Evolutionary conservation across 768 basidiomycete species (phyloP).

Genomic region (Tulasnella sp.): DNA sequence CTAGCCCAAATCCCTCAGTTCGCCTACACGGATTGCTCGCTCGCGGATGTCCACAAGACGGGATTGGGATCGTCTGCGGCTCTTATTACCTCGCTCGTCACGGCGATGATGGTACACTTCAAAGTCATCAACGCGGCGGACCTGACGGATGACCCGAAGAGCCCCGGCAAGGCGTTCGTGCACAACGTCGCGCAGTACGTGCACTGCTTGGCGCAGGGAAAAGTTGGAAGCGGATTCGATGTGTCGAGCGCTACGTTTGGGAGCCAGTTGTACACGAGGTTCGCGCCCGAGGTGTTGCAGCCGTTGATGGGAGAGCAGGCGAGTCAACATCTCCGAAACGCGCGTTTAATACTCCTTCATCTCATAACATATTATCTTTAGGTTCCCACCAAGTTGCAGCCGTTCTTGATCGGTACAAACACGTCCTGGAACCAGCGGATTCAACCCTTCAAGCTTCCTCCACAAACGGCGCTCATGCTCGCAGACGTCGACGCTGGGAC

Average conservation of each 20-base stretch:
- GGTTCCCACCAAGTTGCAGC: conserved; percentile 43
- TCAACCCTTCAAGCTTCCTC: conserved; percentile 75
- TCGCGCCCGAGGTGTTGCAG: conserved; percentile 67
- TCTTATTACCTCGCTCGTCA: conserved; percentile 90
- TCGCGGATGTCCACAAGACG: conserved; percentile 92
- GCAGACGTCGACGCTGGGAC: conserved; percentile 96
- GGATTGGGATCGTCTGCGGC: conserved; percentile 97
- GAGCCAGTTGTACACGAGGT: conserved; percentile 88
- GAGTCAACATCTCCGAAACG: conserved; percentile 36
- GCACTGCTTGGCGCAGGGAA: conserved; percentile 95
- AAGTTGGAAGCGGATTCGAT: conserved; percentile 97
- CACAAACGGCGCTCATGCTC: conserved; percentile 74
- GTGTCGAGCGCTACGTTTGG: conserved; percentile 92
- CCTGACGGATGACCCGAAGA: conserved; percentile 43
- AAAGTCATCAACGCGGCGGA: conserved; percentile 53
- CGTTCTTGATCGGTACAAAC: conserved; percentile 60
- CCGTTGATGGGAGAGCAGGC: conserved; percentile 57
- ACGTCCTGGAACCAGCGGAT: conserved; percentile 69
- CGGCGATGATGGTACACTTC: conserved; percentile 76
- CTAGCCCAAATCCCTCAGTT: conserved; percentile 74
- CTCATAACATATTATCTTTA: neutral
- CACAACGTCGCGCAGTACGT: conserved; percentile 94
- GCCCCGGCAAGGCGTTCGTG: conserved; percentile 55
- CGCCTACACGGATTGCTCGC: conserved; percentile 58
- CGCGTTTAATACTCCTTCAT: neutral